Base-by-base conservation (phyloP, 331 rosid species). In the Quercus phellos region DNA sequence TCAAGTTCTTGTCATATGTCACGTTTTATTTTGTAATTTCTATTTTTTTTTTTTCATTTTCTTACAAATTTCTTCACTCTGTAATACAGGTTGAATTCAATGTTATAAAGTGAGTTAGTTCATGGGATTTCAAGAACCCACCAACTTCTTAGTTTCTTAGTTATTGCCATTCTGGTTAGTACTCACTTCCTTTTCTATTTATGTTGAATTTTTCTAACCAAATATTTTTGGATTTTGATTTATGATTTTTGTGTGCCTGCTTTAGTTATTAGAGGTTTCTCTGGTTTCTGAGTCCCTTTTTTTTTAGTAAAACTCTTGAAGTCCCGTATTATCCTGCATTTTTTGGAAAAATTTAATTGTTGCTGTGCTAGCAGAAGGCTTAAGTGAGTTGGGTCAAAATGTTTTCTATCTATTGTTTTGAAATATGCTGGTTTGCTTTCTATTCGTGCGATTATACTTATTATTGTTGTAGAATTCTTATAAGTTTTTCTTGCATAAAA, bases 81-180 rank as follows among this genome's bases (percentile, higher is more conserved):
- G 70, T 70, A 82, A 70, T 80, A 80, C 91, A 78, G 78, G 64
- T 26, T 35, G 19, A 84, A 42, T 43, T 13, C 26, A 64, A 70
- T 51, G 66, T 76, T 78, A 30, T 64, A 46, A 21, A 29, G 11
- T 60, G 71, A 32, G 71, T 70, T 68, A 43, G 77, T 66, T 18
- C 22, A 24, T 70, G 72, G 73, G 66, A 61, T 74, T 46, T 73
- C 69, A 24, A 32, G 51, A 68, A 81, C 26, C 78, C 76, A 32
- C 64, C 63, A 69, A 13, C 51, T 32, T 71, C 58, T 17, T 27
- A 27, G 79, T 24, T 30, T 55, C 50, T 59, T 50, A 29, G 61
- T 54, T 69, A 77, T 81, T 77, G 74, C 68, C 46, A 30, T 75
- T 68, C 90, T 51, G 83, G 90, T 88, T 77, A 73, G 88, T 86